Evolutionary conservation across 2,329 filamentous ascomycete genomes (phyloP), one percentile per base, ranked within the genome.

Genomic region (Cytospora piceicola): DNA sequence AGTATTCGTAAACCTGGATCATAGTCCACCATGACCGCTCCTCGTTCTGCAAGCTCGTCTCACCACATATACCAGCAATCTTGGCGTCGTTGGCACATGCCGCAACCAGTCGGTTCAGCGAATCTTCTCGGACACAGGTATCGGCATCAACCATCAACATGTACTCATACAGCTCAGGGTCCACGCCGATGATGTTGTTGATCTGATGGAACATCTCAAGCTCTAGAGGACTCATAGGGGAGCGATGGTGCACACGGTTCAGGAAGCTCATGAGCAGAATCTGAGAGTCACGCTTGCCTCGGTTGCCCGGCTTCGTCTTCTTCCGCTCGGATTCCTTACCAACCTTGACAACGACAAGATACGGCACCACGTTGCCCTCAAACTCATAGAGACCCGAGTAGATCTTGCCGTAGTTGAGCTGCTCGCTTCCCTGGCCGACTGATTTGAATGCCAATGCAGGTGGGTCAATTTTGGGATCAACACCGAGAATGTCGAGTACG

Each of bases 1-100:
- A 99, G 83, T 99, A 99, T 78, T 99, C 95, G 80, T 99, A 99
- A 70, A 99, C 95, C 77, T 99, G 95, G 74, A 99, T 99, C 95
- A 99, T 99, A 15, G 95, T 99, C 92, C 93, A 97, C 93, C 94
- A 98, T 73, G 90, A 94, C 71, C 90, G 86, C 73, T 97, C 93
- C 77, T 97, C 94, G 73, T 99, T 99, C 76, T 97, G 92, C 73
- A 99, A 83, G 77, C 90, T 95, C 1, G 95, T 99, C 77, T 99
- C 95, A 75, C 95, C 95, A 76, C 95, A 99, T 68, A 98, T 97
- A 79, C 94, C 95, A 29, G 92, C 93, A 80, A 99, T 97, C 81
- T 96, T 97, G 36, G 93, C 90, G 76, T 99, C 93, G 73, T 97
- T 94, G 71, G 92, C 90, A 79, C 94, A 99, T 60, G 91, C 91